Evolutionary conservation across 2,329 filamentous ascomycete species (phyloP).

Genomic region (Alternaria novae-zelandiae): DNA sequence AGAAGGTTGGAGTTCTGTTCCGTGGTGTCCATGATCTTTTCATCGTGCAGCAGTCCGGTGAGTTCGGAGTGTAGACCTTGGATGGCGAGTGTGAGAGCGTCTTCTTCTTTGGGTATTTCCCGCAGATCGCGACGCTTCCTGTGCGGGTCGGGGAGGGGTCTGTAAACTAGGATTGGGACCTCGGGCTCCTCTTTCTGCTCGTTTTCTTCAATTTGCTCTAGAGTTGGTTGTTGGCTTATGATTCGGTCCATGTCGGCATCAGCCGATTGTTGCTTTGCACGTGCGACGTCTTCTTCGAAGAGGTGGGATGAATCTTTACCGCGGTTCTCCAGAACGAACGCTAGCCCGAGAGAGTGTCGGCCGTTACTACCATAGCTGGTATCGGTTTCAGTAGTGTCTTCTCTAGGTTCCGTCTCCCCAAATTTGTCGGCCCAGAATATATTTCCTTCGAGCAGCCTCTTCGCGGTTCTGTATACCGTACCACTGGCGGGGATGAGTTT

Average conservation of each 20-base stretch:
- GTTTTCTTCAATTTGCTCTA: background rate
- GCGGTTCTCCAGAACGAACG: constrained; percentile 24
- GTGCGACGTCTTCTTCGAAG: constrained; percentile 6
- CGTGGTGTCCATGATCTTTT: background rate
- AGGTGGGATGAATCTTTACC: constrained; percentile 17
- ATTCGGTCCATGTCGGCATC: background rate
- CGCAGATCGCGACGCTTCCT: constrained; percentile 4
- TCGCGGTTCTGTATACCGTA: constrained; percentile 47
- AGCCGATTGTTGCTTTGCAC: background rate
- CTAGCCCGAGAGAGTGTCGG: constrained; percentile 29
- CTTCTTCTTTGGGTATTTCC: background rate
- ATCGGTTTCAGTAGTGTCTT: background rate
- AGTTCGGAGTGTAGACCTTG: constrained; percentile 2
- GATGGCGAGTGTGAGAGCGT: background rate
- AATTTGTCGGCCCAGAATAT: constrained; percentile 29
- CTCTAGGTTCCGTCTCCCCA: background rate
- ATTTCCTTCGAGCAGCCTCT: constrained; percentile 46
- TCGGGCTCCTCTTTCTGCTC: background rate
- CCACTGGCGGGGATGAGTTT: constrained; percentile 31
- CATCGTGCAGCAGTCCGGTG: background rate
- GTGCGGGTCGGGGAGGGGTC: constrained; percentile 7
- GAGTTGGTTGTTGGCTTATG: background rate
- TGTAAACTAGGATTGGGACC: background rate
- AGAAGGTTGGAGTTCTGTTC: background rate
- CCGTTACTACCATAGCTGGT: constrained; percentile 8